phyloP scores from a whole-genome alignment of 2,329 filamentous ascomycete species.

The Phyllosticta capitalensis region DNA sequence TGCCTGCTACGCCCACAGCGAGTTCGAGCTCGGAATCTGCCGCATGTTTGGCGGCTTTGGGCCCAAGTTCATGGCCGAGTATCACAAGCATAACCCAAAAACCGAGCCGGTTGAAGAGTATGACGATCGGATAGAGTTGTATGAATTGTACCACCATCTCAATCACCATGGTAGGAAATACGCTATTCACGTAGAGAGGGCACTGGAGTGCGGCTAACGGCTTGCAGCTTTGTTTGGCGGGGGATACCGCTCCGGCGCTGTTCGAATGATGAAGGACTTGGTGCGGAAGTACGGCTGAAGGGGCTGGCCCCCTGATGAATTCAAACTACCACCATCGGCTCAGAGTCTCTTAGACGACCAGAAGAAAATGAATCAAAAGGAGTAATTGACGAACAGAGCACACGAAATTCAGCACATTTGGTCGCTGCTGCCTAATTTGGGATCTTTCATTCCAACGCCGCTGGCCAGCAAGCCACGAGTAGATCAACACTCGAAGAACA shows the following conservation, averaged over 20 bases:
- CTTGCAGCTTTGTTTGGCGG: constrained; percentile 57
- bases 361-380: no score
- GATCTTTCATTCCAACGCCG: no score
- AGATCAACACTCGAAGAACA: no score
- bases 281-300: constrained; percentile 52
- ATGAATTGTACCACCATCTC: constrained; percentile 54
- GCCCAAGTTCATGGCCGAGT: constrained; percentile 62
- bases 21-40: constrained; percentile 93
- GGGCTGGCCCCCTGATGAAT: background rate
- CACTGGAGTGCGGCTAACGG: no score
- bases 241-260: constrained; percentile 64
- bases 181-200: no score
- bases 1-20: constrained; percentile 72
- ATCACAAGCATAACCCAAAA: constrained; percentile 64
- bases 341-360: no score
- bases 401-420: no score
- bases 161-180: no score
- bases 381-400: no score
- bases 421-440: no score
- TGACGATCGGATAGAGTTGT: constrained; percentile 70
- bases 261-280: constrained; percentile 69
- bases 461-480: no score
- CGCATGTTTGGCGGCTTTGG: constrained; percentile 91
- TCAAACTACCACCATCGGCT: no score
- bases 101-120: constrained; percentile 74